Base-by-base conservation (phyloP, 192 early-diverging fungal genomes). In the Coemansia sp. region DNA sequence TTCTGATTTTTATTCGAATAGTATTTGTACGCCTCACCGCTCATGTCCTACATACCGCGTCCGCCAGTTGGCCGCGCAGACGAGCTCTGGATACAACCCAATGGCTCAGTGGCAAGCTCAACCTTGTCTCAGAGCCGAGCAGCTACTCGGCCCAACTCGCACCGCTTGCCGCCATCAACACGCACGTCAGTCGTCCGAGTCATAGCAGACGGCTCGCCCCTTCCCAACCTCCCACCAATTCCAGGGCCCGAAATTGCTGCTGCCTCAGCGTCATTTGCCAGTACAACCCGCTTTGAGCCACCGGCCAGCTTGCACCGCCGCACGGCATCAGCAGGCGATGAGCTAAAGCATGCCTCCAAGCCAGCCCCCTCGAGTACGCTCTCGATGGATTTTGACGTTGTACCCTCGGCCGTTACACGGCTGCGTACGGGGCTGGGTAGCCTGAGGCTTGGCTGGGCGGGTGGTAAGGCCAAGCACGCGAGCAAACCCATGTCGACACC, bases 11-110 rank as follows among this genome's bases (percentile, higher is more conserved):
- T 54, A 37, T 32, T 46, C n/a, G n/a, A n/a, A n/a, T 52, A 21
- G 7, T 57, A 14, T 37, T 36, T 12, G 11, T 10, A 26, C 6
- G 38, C 8, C 17, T 29, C n/a, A 33, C n/a, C 8, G 24, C 32
- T 8, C 14, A 76, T 67, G 68, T 67, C 74, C 12, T 70, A 70
- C 35, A 71, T 67, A 41, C 68, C 64, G 26, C 74, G 67, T 11
- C 60, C 56, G 36, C 56, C 60, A 3, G 26, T 44, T 14, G 75
- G 75, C 33, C 54, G 75, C 37, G 69, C 69, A 34, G 75, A 78
- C 32, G 75, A 78, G 58, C 41, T 72, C 22, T 66, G 46, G 27
- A 46, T 62, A 8, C 32, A 43, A 10, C 35, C 48, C 39, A 65
- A 64, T 38, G 32, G 38, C 61, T 57, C 61, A 53, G 68, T 63